These are phyloP conservation scores for Leptomonas pyrrhocoris DNA, from an alignment of 208 protist genomes.

Conservation along the genomic window DNA sequence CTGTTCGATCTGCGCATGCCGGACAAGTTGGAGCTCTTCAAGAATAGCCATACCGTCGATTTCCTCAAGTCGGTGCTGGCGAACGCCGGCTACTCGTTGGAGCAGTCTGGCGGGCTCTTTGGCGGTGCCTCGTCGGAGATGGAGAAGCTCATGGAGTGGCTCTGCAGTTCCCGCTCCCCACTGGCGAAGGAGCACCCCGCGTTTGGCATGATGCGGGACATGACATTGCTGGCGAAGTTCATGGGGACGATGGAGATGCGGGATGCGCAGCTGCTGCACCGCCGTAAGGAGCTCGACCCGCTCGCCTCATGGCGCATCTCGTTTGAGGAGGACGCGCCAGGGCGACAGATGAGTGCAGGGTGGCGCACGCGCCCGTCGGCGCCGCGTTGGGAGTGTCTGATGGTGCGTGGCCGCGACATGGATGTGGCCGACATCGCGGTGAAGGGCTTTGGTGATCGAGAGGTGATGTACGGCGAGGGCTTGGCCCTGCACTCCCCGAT, in stretches of 20 bases:
- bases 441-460: constrained; percentile 75
- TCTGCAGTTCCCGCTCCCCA: constrained; percentile 56
- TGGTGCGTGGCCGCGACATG: constrained; percentile 79
- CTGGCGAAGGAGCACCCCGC: constrained; percentile 64
- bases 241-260: constrained; percentile 84
- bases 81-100: constrained; percentile 54
- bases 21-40: constrained; percentile 80
- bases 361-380: constrained; percentile 66
- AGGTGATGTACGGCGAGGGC: constrained; percentile 80
- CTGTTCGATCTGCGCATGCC: constrained; percentile 79
- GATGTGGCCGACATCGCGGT: constrained; percentile 82
- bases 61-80: constrained; percentile 72
- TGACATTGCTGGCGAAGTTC: constrained; percentile 79
- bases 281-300: constrained; percentile 60
- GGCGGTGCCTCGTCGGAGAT: constrained; percentile 51
- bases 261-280: constrained; percentile 66
- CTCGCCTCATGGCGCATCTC: constrained; percentile 76
- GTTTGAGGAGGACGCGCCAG: constrained; percentile 79
- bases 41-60: constrained; percentile 54
- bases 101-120: constrained; percentile 44
- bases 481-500: constrained; percentile 72
- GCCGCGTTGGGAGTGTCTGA: constrained; percentile 70
- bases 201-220: constrained; percentile 68
- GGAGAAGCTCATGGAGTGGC: constrained; percentile 81
- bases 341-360: constrained; percentile 70